Evolutionary conservation across 192 early-diverging fungal species (phyloP).

Genomic region (Dissophora globulifera): DNA sequence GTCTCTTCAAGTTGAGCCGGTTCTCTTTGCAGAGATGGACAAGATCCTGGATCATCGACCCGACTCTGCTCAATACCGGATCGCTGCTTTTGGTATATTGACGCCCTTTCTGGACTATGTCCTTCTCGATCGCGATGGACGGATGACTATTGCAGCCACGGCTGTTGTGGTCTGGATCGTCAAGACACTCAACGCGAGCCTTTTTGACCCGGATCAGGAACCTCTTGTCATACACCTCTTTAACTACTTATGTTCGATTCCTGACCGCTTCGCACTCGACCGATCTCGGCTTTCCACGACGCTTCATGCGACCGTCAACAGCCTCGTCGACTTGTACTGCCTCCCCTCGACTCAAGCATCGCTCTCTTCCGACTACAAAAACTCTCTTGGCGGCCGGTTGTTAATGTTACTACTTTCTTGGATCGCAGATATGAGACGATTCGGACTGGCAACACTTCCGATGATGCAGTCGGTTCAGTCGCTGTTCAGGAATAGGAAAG

Average conservation of each 20-base stretch:
- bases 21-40: conserved; percentile 33
- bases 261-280: conserved; percentile 25
- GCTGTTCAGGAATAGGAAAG: conserved; percentile 26
- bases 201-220: conserved; percentile 17
- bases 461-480: conserved; percentile 18
- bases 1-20: conserved; percentile 6
- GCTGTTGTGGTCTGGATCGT: conserved; percentile 30
- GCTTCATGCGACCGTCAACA: conserved; percentile 20
- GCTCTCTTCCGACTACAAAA: conserved; percentile 18
- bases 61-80: conserved; percentile 23
- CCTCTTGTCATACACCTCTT: conserved; percentile 23
- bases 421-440: conserved; percentile 40
- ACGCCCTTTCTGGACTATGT: conserved; percentile 43
- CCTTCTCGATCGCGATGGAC: conserved; percentile 31
- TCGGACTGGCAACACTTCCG: conserved; percentile 16
- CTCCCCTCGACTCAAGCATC: conserved; percentile 29
- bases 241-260: conserved; percentile 36
- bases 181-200: conserved; percentile 27
- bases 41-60: conserved; percentile 23
- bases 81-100: conserved; percentile 25
- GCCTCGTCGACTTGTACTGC: conserved; percentile 36
- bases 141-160: conserved; percentile 17
- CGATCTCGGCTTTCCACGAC: conserved; percentile 20
- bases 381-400: conserved; percentile 17
- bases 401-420: conserved; percentile 28